phyloP scores from a whole-genome alignment of 1,284 basidiomycete species.

The Acaromyces ingoldii region DNA sequence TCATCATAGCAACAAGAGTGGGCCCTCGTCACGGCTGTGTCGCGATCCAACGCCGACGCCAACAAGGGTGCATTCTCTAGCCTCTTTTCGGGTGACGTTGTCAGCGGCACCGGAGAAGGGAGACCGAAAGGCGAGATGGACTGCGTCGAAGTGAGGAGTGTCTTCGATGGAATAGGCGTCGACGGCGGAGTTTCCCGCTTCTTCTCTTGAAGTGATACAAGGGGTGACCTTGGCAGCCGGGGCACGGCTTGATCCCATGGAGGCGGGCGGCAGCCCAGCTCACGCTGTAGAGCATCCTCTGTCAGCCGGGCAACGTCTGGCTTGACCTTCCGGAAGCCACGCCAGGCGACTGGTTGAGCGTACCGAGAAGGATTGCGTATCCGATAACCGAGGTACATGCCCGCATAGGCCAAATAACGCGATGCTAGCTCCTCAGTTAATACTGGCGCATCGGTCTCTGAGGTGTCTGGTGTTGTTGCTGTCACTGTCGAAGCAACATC shows the following conservation, averaged over 20 bases:
- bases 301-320: constrained; percentile 2
- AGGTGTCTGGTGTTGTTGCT: background rate
- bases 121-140: no score
- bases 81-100: no score
- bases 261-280: background rate
- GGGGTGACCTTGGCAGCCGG: no score
- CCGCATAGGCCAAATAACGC: constrained; percentile 5
- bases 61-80: no score
- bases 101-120: no score
- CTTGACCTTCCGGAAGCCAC: background rate
- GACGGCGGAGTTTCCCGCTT: no score
- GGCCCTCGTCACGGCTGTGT: no score
- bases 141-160: no score
- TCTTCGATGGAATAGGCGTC: no score
- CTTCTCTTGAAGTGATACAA: no score
- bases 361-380: background rate
- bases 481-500: background rate
- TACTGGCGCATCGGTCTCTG: background rate
- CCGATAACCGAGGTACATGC: constrained; percentile 6
- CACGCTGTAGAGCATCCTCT: constrained; percentile 5
- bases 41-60: no score
- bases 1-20: no score
- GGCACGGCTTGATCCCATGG: constrained; percentile 2
- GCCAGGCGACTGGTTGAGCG: constrained; percentile 2
- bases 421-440: constrained; percentile 5